Conservation (phyloP, 2,329 filamentous ascomycete genomes). For the Alternaria sp. region DNA sequence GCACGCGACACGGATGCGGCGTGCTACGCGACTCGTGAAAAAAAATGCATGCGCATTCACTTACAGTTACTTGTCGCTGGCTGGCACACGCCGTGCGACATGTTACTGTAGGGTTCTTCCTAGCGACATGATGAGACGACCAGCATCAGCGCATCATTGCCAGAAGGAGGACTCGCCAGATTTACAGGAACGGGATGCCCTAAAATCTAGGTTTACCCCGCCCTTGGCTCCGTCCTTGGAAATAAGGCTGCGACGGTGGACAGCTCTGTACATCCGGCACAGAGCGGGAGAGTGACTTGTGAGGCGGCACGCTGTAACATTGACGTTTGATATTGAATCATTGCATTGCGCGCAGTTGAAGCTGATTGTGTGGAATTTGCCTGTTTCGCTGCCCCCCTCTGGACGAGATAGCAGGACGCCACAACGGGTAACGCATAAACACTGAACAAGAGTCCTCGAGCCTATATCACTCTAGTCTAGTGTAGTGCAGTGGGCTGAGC, state of each 20-base stretch:
- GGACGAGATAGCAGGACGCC: background rate
- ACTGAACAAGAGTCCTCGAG: background rate
- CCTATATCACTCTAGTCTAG: background rate
- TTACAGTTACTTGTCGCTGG: background rate
- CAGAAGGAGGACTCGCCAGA: background rate
- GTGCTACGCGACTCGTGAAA: background rate
- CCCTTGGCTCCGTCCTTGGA: background rate
- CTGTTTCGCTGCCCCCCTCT: background rate
- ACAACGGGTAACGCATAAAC: background rate
- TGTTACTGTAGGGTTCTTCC: background rate
- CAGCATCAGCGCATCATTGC: background rate
- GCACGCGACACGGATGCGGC: background rate
- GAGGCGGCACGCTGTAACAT: background rate
- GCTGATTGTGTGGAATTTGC: background rate
- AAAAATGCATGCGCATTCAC: background rate
- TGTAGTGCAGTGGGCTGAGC: background rate
- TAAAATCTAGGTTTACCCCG: conserved; percentile 1
- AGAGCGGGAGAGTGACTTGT: background rate
- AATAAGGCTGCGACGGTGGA: conserved; percentile 1
- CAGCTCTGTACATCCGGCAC: background rate
- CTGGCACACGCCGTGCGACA: background rate
- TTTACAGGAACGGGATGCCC: background rate
- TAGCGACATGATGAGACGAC: conserved; percentile 1
- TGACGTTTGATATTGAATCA: background rate
- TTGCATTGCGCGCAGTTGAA: background rate